Percentiles rank a stretch among this genome's conserved stretches.
phyloP scores from a whole-genome alignment of 2,329 filamentous ascomycete species.

The Verticillium klebahnii region DNA sequence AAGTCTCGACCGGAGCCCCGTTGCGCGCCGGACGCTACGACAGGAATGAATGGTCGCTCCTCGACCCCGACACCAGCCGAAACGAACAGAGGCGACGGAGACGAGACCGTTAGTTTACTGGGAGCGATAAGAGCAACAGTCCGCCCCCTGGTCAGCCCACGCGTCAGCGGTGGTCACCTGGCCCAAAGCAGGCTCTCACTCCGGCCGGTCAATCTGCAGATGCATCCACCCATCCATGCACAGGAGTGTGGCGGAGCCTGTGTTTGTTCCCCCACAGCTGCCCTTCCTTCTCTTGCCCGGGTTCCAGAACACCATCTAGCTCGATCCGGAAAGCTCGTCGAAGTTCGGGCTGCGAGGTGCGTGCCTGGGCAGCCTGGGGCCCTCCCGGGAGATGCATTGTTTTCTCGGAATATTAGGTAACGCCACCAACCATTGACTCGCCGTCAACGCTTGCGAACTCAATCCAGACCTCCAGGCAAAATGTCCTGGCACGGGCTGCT shows the following conservation, averaged over 20 bases:
- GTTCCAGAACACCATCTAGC: not conserved
- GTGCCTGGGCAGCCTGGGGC: not conserved
- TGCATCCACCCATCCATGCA: not conserved
- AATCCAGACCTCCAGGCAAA: not conserved
- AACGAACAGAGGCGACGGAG: not conserved
- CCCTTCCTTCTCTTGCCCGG: not conserved
- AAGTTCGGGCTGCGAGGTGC: not conserved
- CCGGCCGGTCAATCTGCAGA: not conserved
- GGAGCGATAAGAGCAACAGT: not conserved
- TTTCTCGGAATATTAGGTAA: not conserved
- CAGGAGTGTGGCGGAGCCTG: not conserved
- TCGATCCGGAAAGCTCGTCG: not conserved
- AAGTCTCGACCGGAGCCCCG: not conserved
- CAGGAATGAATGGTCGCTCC: not conserved
- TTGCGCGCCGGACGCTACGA: not conserved
- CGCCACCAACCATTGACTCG: not conserved
- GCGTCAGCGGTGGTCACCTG: not conserved
- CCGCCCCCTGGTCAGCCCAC: not conserved
- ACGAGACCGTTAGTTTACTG: not conserved
- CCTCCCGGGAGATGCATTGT: not conserved
- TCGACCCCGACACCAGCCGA: not conserved
- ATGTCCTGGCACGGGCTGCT: not conserved
- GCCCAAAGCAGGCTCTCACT: not conserved
- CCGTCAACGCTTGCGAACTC: not conserved
- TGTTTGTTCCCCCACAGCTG: not conserved